Conservation (phyloP, 371 early-diverging fungal species). For the Syncephalis plumigaleata region DNA sequence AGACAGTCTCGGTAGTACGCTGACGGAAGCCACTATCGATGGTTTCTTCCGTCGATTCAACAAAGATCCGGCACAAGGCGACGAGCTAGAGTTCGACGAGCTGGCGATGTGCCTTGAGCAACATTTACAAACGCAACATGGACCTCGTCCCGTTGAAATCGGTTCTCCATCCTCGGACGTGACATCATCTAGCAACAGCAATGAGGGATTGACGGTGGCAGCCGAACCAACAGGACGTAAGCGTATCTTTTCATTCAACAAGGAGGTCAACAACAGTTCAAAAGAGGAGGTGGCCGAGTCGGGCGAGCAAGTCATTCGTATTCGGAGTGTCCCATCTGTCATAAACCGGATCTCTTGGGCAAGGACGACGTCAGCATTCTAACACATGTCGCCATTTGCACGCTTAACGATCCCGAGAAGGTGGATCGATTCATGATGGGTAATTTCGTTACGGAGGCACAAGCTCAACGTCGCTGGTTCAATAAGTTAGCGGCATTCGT, state of each 20-base stretch:
- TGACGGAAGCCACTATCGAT: slow-evolving; percentile 42
- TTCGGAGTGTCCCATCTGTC: slow-evolving; percentile 53
- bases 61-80: slow-evolving; percentile 4
- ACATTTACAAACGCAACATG: slow-evolving; percentile 1
- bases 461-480: slow-evolving; percentile 68
- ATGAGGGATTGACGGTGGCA: slow-evolving; percentile 12
- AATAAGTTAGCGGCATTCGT: slow-evolving; percentile 54
- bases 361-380: slow-evolving; percentile 54
- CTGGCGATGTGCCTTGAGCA: slow-evolving; percentile 41
- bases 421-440: slow-evolving; percentile 51
- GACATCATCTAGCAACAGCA: too few species aligned
- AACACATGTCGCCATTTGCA: slow-evolving; percentile 60
- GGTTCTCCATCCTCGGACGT: slow-evolving; percentile 15
- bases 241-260: too few species aligned
- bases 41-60: slow-evolving; percentile 34
- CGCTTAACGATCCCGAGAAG: slow-evolving; percentile 38
- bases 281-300: slow-evolving; percentile 18
- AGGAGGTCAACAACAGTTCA: background rate
- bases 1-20: slow-evolving; percentile 52
- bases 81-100: slow-evolving; percentile 48
- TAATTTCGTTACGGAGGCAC: slow-evolving; percentile 57
- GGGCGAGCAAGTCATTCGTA: slow-evolving; percentile 7
- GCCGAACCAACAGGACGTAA: background rate
- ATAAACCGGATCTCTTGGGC: slow-evolving; percentile 28
- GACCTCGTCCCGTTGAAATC: background rate